Evolutionary conservation across 371 early-diverging fungal genomes (phyloP), one percentile per base, ranked within the genome.

Genomic region (Mucor sp.): DNA sequence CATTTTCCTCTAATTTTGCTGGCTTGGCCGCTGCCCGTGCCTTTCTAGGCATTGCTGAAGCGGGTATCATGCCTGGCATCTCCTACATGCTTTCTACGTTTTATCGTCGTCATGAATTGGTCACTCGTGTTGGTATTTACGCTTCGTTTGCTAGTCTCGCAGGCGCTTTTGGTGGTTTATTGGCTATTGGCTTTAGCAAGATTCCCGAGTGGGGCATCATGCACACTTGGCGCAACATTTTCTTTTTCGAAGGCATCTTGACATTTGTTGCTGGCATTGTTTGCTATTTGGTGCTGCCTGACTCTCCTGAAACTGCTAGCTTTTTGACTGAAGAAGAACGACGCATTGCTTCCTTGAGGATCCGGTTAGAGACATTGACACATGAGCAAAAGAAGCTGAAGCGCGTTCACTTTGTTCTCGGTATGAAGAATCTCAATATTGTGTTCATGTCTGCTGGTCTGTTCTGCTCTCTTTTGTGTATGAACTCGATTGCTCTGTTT

Each of bases 11-110:
- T 21, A 70, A 57, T 43, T 70, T 62, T 63, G 65, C 70, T 30
- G 66, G 66, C 8, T 30, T 70, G 11, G 62, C 66, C 5, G 32
- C 53, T 2, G 59, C 62, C 30, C 70, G 70, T n/a, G 57, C 65
- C 19, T 37, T 70, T 21, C 28, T 70, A 1, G 70, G 70, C 53
- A 25, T 62, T 41, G 50, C 56, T 27, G 66, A 70, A 63, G 69
- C 68, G 15, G 62, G 67, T 57, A 62, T 90, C 50, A 83, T 87
- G 32, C 93, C 93, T 2, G 93, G 90, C 1, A 84, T 87, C 5
- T 75, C 89, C 1, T 88, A 80, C 55, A 84, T 86, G 77, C 75
- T 91, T 39, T 86, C 90, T 12, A 73, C 74, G 2, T 73, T 73
- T 32, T 73, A 73, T 30, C 69, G 67, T 19, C 63, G 74, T 14